phyloP scores from a whole-genome alignment of 2,329 filamentous ascomycete species.

The Furcasterigmium furcatum region DNA sequence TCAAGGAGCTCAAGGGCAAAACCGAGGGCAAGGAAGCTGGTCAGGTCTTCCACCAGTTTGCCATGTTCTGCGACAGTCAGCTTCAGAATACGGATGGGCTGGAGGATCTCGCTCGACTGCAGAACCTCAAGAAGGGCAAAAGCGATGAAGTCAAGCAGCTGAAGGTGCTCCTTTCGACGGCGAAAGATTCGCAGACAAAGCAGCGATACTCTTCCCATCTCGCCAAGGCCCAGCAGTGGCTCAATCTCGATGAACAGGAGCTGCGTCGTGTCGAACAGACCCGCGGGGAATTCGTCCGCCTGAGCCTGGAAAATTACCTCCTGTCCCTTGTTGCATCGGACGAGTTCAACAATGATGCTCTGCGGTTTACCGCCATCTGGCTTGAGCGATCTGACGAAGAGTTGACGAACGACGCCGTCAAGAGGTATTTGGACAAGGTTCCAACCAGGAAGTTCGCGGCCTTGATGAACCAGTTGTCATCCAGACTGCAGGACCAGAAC shows the following conservation, averaged over 20 bases:
- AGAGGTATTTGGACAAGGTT: slow-evolving; percentile 66
- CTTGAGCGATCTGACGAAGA: slow-evolving; percentile 78
- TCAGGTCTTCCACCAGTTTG: slow-evolving; percentile 91
- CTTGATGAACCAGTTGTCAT: slow-evolving; percentile 94
- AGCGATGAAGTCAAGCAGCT: slow-evolving; percentile 76
- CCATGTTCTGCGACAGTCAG: slow-evolving; percentile 91
- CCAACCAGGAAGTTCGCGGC: slow-evolving; percentile 89
- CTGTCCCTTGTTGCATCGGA: slow-evolving; percentile 82
- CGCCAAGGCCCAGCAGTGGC: slow-evolving; percentile 78
- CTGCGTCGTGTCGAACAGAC: slow-evolving; percentile 74
- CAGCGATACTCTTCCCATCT: slow-evolving; percentile 58
- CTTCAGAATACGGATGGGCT: slow-evolving; percentile 80
- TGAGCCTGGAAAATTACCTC: slow-evolving; percentile 91
- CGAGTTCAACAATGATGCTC: slow-evolving; percentile 80
- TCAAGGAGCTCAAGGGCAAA: slow-evolving; percentile 72
- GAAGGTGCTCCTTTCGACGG: slow-evolving; percentile 52
- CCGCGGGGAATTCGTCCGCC: slow-evolving; percentile 77
- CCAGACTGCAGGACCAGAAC: slow-evolving; percentile 72
- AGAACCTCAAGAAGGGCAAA: slow-evolving; percentile 77
- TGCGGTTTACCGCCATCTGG: slow-evolving; percentile 94
- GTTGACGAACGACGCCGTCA: slow-evolving; percentile 74
- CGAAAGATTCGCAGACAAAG: slow-evolving; percentile 49
- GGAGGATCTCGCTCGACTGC: slow-evolving; percentile 79
- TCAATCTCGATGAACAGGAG: slow-evolving; percentile 86
- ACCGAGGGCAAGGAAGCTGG: slow-evolving; percentile 71